Evolutionary conservation across 2,329 filamentous ascomycete genomes (phyloP).

Genomic region (Colletotrichum salicis): DNA sequence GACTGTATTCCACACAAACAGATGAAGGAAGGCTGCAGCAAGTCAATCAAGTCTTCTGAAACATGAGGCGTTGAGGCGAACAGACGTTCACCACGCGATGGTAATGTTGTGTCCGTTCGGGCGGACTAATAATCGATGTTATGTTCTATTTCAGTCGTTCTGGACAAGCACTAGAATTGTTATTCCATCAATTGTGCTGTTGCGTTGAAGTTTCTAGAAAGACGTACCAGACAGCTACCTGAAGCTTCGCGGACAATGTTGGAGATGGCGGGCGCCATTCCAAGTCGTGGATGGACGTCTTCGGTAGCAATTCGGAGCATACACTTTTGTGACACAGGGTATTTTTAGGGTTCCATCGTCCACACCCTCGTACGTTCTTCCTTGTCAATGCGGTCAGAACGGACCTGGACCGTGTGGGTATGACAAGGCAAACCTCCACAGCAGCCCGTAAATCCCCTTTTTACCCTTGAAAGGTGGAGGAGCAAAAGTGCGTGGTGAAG

Average conservation of each 20-base stretch:
- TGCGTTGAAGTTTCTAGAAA: neutral
- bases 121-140: neutral
- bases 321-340: constrained; percentile 14
- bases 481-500: neutral
- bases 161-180: neutral
- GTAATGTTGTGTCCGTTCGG: constrained; percentile 23
- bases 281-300: neutral
- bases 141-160: constrained; percentile 28
- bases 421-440: constrained; percentile 26
- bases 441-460: constrained; percentile 12
- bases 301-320: constrained; percentile 29
- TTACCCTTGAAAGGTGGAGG: constrained; percentile 16
- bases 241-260: constrained; percentile 20
- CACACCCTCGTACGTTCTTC: constrained; percentile 1
- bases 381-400: constrained; percentile 9
- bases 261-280: constrained; percentile 7
- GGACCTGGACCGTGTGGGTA: constrained; percentile 24
- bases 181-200: neutral
- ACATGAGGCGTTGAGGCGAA: constrained; percentile 35
- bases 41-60: constrained; percentile 34
- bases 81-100: constrained; percentile 32
- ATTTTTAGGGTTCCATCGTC: constrained; percentile 33
- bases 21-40: constrained; percentile 31
- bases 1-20: constrained; percentile 16
- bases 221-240: constrained; percentile 24